Evolutionary conservation across 768 basidiomycete species (phyloP).

Genomic region (Sporobolomyces pararoseus): DNA sequence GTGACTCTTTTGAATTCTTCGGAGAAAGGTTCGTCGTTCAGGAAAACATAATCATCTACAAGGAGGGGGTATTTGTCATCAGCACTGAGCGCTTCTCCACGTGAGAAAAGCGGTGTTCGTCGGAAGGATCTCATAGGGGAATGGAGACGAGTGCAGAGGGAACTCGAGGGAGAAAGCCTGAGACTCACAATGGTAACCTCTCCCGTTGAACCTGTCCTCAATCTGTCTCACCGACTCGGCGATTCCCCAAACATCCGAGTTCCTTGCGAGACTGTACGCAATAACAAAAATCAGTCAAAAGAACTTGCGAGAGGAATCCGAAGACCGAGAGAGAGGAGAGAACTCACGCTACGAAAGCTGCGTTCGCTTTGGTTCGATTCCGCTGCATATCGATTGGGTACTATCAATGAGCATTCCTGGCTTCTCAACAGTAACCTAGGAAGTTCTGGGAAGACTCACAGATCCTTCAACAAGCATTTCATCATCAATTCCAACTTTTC

Average conservation of each 20-base stretch:
- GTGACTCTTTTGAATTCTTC: constrained; percentile 60
- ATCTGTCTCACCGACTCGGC: constrained; percentile 11
- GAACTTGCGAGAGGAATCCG: not conserved
- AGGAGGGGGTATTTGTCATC: too few species aligned
- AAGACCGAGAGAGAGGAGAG: not conserved
- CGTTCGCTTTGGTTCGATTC: constrained; percentile 13
- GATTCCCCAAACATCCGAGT: constrained; percentile 25
- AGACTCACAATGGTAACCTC: constrained; percentile 11
- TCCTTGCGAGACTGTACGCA: constrained; percentile 25
- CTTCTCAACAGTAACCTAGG: not conserved
- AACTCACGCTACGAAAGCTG: constrained; percentile 19
- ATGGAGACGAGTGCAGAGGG: not conserved
- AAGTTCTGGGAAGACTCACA: not conserved
- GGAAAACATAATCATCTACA: constrained; percentile 70
- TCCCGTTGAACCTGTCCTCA: constrained; percentile 17
- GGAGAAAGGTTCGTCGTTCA: constrained; percentile 74
- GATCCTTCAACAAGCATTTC: not conserved
- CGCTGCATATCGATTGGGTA: not conserved
- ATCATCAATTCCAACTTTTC: not conserved
- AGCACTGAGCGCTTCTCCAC: too few species aligned
- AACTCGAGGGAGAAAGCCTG: not conserved
- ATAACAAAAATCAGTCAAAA: too few species aligned
- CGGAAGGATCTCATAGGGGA: too few species aligned
- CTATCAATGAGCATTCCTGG: too few species aligned
- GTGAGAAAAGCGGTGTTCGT: too few species aligned